Base-by-base conservation (phyloP, 768 basidiomycete genomes). In the Auricularia cornea region DNA sequence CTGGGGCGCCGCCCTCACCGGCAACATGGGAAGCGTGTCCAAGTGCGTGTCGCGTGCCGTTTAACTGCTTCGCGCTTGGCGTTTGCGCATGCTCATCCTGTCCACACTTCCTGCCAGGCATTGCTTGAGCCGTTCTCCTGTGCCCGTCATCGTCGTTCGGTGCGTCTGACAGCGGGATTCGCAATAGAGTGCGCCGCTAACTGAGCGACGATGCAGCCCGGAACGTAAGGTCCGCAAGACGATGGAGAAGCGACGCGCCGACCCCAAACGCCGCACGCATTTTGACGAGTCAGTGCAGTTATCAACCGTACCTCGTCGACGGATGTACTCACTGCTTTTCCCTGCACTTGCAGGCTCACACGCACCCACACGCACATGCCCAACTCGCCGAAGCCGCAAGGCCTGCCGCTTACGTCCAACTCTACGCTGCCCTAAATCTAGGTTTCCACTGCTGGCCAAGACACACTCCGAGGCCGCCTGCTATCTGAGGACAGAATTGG, bases 131-230 rank as follows among this genome's bases (percentile, higher is more conserved):
- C 94, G 92, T 70, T 94, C 93, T 1, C 94, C 96, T 1, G 93
- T 99, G 0, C 96, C 96, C 2, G 91, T 97, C 68, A 94, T 98
- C 66, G 96, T 98, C 60, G 94, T 98, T 48, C 83, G 93, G 68
- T 69, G 33, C 18, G 68, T 61, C n/a, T 40, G 2, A 32, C 26
- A 65, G 30, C 20, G 28, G 62, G 10, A 59, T 35, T 57, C 3
- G 31, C 10, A 60, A 3, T 29, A 35, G 38, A 11, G 16, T 38
- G 38, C 18, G 8, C 8, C 18, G 30, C 62, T 28, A 3, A 12
- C 57, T 18, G 8, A 44, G 41, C 6, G 41, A 32, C 28, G 20
- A 26, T 23, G 32, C 41, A 74, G 74, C 3, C 92, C 94, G 2
- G 91, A 93, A 68, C 81, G 90, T 40, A 93, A 94, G 70, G 86